A percentile compares a stretch with the other conserved stretches of the same genome.
These are phyloP conservation scores for Ustilago cynodontis DNA, from an alignment of 1,284 basidiomycete genomes.

Conservation along the genomic window DNA sequence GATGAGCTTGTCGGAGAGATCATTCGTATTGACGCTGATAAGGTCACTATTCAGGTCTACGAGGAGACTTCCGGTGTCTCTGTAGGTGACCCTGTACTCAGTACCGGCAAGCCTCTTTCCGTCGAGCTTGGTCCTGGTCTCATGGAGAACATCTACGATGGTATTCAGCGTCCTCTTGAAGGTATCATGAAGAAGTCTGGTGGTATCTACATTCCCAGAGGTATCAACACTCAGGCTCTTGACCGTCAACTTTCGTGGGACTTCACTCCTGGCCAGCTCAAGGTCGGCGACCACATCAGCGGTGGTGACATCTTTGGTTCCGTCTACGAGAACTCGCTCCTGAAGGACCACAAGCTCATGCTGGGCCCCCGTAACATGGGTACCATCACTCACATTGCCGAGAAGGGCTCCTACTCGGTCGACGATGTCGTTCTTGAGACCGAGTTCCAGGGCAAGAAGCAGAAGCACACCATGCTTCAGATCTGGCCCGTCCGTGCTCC, in stretches of 20 bases:
- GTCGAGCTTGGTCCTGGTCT: slow-evolving; percentile 97
- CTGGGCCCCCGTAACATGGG: slow-evolving; percentile 91
- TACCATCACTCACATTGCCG: slow-evolving; percentile 92
- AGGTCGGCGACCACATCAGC: slow-evolving; percentile 88
- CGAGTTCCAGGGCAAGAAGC: slow-evolving; percentile 95
- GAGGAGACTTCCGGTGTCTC: slow-evolving; percentile 84
- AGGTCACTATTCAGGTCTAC: slow-evolving; percentile 98
- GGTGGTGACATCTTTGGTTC: slow-evolving; percentile 96
- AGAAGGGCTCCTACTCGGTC: slow-evolving; percentile 93
- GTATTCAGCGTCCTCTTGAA: slow-evolving; percentile 73
- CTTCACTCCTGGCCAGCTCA: slow-evolving; percentile 85
- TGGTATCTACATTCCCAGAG: slow-evolving; percentile 92
- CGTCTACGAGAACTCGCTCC: slow-evolving; percentile 96
- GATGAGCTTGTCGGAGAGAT: slow-evolving; percentile 70
- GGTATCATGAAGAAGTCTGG: slow-evolving; percentile 95
- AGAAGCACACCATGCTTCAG: slow-evolving; percentile 95
- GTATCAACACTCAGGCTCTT: slow-evolving; percentile 96
- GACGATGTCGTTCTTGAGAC: slow-evolving; percentile 95
- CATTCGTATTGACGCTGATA: slow-evolving; percentile 68
- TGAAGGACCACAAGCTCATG: slow-evolving; percentile 98
- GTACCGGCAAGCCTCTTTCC: slow-evolving; percentile 96
- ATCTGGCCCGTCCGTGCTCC: slow-evolving; percentile 99
- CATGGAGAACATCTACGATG: slow-evolving; percentile 97
- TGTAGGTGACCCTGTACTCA: slow-evolving; percentile 95
- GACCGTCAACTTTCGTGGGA: slow-evolving; percentile 93